Evolutionary conservation across 2,329 filamentous ascomycete genomes (phyloP), one percentile per base, ranked within the genome.

Genomic region (Ophiosphaerella narmari): DNA sequence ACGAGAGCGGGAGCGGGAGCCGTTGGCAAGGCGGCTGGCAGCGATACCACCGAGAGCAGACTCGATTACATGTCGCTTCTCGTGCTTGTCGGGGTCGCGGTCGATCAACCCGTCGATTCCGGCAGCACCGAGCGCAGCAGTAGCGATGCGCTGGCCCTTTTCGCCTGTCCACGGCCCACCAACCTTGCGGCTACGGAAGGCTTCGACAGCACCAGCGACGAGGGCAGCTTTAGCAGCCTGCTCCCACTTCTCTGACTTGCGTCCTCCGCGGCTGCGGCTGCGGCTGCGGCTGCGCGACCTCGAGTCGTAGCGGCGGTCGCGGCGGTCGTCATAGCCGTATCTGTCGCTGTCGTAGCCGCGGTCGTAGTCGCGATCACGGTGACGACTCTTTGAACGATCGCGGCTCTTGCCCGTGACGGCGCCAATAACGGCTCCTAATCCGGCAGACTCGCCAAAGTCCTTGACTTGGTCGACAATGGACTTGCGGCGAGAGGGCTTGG

Each of bases 161-260:
- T 90, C 88, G 33, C 92, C 93, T 57, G 87, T 88, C 91, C 92
- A 97, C 37, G 87, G 84, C 46, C 93, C 93, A 2, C 91, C 89
- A 55, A 94, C 89, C 66, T 93, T 96, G 70, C 92, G 87, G 48
- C 91, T 87, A 54, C 90, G 88, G 80, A 96, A 96, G 36, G 93
- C 93, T 74, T 97, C 92, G 46, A 91, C 89, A 35, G 92, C 93
- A 63, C 91, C 93, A 26, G 93, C 92, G 39, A 96, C 83, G 34
- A 97, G 80, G 16, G 92, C 94, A 31, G 93, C 92, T 78, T 94
- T 93, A 70, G 92, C 90, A 31, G 91, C 91, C 75, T 96, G 91
- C 55, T 79, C 76, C 78, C 78, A 81, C 59, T 80, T 80, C 53
- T 74, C 71, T 63, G 89, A 89, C 60, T 72, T 71, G 58, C 72